These are phyloP conservation scores for Malania oleifera DNA, from an alignment of 164 flowering plant genomes.

Conservation along the genomic window DNA sequence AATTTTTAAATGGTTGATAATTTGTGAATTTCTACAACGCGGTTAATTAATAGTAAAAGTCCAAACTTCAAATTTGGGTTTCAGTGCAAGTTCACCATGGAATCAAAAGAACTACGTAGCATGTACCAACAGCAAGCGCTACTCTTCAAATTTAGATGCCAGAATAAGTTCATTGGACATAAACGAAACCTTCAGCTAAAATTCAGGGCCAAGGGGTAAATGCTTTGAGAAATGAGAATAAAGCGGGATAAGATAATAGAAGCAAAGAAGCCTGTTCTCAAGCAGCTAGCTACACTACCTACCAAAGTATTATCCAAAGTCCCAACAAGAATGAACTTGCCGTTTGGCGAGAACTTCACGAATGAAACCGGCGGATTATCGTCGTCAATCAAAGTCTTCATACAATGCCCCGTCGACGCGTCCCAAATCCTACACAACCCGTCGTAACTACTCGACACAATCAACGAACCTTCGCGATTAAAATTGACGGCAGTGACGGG, in stretches of 20 bases:
- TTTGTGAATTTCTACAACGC: too few species aligned
- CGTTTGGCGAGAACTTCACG: conserved; percentile 89
- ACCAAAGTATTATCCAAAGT: conserved; percentile 90
- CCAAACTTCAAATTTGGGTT: too few species aligned
- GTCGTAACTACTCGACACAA: conserved; percentile 88
- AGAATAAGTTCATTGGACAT: too few species aligned
- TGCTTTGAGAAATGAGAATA: background rate
- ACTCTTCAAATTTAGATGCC: too few species aligned
- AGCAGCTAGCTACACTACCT: conserved; percentile 14
- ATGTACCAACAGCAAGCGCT: too few species aligned
- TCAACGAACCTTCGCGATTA: conserved; percentile 64
- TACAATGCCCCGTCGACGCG: conserved; percentile 86
- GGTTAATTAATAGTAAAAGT: too few species aligned
- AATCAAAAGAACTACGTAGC: too few species aligned
- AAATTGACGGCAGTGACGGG: conserved; percentile 86
- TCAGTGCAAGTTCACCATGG: too few species aligned
- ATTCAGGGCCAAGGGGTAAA: too few species aligned
- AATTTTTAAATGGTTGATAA: too few species aligned
- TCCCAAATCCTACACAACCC: conserved; percentile 97
- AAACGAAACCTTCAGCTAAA: too few species aligned
- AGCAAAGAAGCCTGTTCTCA: background rate
- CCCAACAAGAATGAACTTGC: conserved; percentile 88
- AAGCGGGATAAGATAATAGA: background rate
- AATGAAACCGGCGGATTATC: conserved; percentile 93
- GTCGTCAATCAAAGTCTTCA: conserved; percentile 93